Conservation (phyloP, 2,329 filamentous ascomycete genomes). For the Cladosporium austrohemisphaericum region DNA sequence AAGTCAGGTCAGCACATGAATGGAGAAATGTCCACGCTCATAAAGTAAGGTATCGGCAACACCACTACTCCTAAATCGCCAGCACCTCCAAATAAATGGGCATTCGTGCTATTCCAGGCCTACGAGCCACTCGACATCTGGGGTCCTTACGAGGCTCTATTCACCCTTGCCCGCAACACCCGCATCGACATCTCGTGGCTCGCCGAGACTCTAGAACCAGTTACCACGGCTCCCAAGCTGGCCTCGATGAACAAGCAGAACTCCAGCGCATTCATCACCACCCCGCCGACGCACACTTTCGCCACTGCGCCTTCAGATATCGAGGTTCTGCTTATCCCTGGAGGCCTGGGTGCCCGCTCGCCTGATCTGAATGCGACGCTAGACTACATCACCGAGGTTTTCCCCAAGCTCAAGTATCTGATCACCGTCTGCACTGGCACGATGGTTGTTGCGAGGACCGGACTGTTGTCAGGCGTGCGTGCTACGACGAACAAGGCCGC, state of each 20-base stretch:
- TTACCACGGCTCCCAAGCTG: constrained; percentile 27
- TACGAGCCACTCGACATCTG: constrained; percentile 25
- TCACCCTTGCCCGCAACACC: constrained; percentile 30
- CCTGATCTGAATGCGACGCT: constrained; percentile 35
- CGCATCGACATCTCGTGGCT: constrained; percentile 34
- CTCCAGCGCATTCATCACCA: constrained; percentile 34
- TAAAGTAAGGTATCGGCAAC: background rate
- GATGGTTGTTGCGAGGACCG: constrained; percentile 55
- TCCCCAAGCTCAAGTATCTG: constrained; percentile 51
- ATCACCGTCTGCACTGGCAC: constrained; percentile 66
- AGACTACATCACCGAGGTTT: constrained; percentile 36
- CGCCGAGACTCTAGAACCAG: constrained; percentile 32
- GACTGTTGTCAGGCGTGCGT: constrained; percentile 56
- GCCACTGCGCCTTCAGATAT: constrained; percentile 46
- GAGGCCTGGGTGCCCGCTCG: constrained; percentile 51
- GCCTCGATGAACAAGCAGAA: constrained; percentile 18
- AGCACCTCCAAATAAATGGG: constrained; percentile 11
- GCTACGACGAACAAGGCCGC: constrained; percentile 66
- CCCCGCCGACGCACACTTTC: constrained; percentile 54
- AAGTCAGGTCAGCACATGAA: too few species aligned
- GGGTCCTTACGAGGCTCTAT: constrained; percentile 49
- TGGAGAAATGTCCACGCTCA: too few species aligned
- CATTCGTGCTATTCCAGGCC: constrained; percentile 5
- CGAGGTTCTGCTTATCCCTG: constrained; percentile 64
- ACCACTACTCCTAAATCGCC: background rate